Evolutionary conservation across 495 filamentous ascomycete species (phyloP).

Genomic region (Glonium stellatum): DNA sequence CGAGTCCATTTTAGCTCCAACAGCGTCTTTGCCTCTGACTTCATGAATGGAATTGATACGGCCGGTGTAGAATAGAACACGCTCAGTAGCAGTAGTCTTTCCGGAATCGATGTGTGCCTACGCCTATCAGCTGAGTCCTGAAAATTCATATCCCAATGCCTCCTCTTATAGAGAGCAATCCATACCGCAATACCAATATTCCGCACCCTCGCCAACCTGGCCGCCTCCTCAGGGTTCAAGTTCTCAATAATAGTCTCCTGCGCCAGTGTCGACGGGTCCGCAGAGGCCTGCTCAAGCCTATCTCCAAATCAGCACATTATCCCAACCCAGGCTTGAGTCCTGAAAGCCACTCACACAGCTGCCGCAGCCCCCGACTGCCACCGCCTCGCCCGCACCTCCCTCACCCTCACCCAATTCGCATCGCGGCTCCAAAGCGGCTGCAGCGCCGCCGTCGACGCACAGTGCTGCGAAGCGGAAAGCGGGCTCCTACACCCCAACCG

Average conservation of each 20-base stretch:
- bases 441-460: constrained; percentile 12
- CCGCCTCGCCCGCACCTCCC: constrained; percentile 7
- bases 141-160: constrained; percentile 14
- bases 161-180: constrained; percentile 1
- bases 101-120: constrained; percentile 98
- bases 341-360: constrained; percentile 39
- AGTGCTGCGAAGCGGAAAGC: constrained; percentile 2
- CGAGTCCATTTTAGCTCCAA: constrained; percentile 99
- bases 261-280: constrained; percentile 50
- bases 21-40: constrained; percentile 88
- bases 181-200: constrained; percentile 98
- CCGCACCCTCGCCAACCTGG: constrained; percentile 68
- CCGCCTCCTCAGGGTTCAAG: constrained; percentile 65
- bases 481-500: constrained; percentile 8
- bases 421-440: constrained; percentile 5
- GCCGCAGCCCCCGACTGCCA: constrained; percentile 33
- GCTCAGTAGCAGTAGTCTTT: constrained; percentile 95
- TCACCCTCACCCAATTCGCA: background rate
- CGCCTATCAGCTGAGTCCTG: constrained; percentile 9
- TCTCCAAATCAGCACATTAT: constrained; percentile 14
- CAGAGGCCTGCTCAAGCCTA: constrained; percentile 56
- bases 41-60: constrained; percentile 96
- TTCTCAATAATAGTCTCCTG: constrained; percentile 67
- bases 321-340: background rate
- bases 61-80: constrained; percentile 97